Base-by-base conservation (phyloP, 495 filamentous ascomycete genomes). In the Clohesyomyces aquaticus region DNA sequence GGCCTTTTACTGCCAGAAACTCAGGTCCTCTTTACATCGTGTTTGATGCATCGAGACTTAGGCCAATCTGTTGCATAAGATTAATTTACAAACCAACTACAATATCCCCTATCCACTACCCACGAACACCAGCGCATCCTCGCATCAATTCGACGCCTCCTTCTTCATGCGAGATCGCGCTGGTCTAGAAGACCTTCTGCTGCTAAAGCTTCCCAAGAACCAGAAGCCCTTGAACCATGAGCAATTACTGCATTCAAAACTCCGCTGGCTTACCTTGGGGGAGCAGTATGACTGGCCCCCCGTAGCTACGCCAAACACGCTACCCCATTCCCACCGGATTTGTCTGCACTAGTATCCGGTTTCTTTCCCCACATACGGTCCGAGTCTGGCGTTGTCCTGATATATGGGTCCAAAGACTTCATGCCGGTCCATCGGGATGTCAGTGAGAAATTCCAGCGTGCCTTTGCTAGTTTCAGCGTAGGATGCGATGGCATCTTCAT, bases 351-450 rank as follows among this genome's bases (percentile, higher is more conserved):
- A 29, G 67, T 69, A 26, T 61, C 41, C 18, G 62, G 59, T 3
- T 46, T 69, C 12, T 69, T 69, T 48, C 61, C 61, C 1, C 59
- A 63, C 19, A 59, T 69, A 12, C 59, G 55, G 10, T 62, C 67
- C 9, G 67, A 69, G 32, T 65, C 61, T 2, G 67, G 67, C 0
- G 67, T 69, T 1, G 67, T 69, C 18, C 58, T 69, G 0, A 50
- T 69, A 26, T 69, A 69, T 23, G 19, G 25, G 2, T 42, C 61
- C 3, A 69, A 69, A 38, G 67, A 66, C 41, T 69, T 61, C 18
- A 69, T 69, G 67, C 67, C 67, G 0, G 67, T 69, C 0, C 67
- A 69, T 51, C 61, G 67, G 0, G 67, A 69, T 43, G 67, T 69
- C 18, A 65, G 61, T 26, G 67, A 69, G 67, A 52, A 65, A 55